Evolutionary conservation across 2,329 filamentous ascomycete species (phyloP).

Genomic region (Ascochyta clinopodiicola): DNA sequence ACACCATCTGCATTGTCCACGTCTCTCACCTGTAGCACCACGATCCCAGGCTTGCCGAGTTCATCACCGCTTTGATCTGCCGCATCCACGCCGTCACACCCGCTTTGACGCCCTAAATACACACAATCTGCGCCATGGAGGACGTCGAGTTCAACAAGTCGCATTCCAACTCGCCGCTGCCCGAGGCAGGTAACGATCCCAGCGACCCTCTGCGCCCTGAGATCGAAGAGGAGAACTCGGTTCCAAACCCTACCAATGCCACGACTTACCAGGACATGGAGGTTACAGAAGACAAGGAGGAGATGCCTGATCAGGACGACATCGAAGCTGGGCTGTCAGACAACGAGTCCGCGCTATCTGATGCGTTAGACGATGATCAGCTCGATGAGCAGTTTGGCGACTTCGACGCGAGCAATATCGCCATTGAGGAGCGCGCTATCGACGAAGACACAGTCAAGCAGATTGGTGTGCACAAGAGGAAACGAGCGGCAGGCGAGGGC

Average conservation of each 20-base stretch:
- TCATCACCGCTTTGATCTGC: not conserved
- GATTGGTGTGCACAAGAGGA: constrained; percentile 68
- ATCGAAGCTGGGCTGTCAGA: constrained; percentile 58
- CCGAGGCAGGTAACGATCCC: constrained; percentile 57
- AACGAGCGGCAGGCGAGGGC: constrained; percentile 66
- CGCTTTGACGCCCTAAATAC: not conserved
- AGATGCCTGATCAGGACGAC: constrained; percentile 47
- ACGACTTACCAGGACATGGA: constrained; percentile 56
- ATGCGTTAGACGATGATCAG: constrained; percentile 67
- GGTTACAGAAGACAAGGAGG: constrained; percentile 48
- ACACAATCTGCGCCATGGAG: constrained; percentile 44
- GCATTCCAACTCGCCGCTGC: constrained; percentile 50
- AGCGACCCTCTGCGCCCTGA: constrained; percentile 54
- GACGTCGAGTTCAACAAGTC: constrained; percentile 51
- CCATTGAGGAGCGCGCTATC: constrained; percentile 66
- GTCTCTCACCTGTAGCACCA: not conserved
- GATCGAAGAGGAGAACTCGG: constrained; percentile 57
- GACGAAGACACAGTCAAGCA: constrained; percentile 67
- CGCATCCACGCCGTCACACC: constrained; percentile 2
- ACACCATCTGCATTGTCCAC: constrained; percentile 8
- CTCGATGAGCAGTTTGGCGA: constrained; percentile 62
- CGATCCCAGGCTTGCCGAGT: not conserved
- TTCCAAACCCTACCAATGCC: constrained; percentile 52
- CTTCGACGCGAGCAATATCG: constrained; percentile 67
- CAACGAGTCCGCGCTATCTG: constrained; percentile 67